Evolutionary conservation across 495 filamentous ascomycete genomes (phyloP), one percentile per base, ranked within the genome.

Genomic region (Hypoxylon rickii): DNA sequence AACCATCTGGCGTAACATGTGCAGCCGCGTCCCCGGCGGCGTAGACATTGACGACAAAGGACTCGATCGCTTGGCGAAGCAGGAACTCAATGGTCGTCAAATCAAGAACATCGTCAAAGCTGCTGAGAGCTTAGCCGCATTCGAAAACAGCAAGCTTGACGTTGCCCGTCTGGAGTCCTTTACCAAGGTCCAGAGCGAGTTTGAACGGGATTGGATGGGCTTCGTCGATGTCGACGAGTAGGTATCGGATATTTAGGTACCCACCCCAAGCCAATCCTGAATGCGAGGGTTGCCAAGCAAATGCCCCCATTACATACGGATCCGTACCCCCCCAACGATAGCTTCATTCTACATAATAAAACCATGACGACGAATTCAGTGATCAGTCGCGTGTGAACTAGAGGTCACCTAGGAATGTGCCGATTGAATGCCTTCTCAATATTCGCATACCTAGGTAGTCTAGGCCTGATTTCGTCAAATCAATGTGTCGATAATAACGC

Each of bases 81-180:
- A 72, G 44, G 63, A 76, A 6, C 61, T 86, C 65, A 85, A 86
- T 63, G 83, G 84, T 1, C 63, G 82, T 20, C 78, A 86, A 66
- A 86, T 87, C 62, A 83, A 83, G 73, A 87, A 86, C 63, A 73
- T 81, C 12, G 56, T 87, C 42, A 83, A 84, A 69, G 78, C 77
- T 4, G 80, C 81, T 4, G 65, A 71, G 53, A 64, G 61, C 24
- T 47, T 73, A 20, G 70, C 70, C 2, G 58, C 61, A 3, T 72
- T 66, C 42, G 61, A 70, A 2, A 46, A 45, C 2, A 7, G 76
- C 76, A 59, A 42, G 17, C 56, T 59, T 7, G 37, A 53, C 11
- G 38, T 24, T 11, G 34, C 48, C n/a, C 47, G 46, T 16, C 48
- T 58, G 3, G 21, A 43, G 3, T 16, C 24, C 0, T 58, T 58